phyloP scores from a whole-genome alignment of 169 alveolate genomes.

The Plasmodium cynomolgi region DNA sequence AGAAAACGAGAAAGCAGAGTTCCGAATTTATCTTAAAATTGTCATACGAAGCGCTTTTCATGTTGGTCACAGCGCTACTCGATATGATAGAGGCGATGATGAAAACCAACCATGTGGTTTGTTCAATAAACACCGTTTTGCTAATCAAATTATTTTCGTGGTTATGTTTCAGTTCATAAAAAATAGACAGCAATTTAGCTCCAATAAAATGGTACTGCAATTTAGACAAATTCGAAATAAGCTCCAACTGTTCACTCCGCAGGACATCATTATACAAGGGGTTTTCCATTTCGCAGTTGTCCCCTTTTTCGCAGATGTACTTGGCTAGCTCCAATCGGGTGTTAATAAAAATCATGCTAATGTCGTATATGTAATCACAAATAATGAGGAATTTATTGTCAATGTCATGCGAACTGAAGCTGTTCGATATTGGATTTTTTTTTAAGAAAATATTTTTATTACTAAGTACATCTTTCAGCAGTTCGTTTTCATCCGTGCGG shows the following conservation, averaged over 20 bases:
- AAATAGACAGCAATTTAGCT: constrained; percentile 58
- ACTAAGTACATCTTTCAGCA: constrained; percentile 40
- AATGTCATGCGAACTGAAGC: constrained; percentile 51
- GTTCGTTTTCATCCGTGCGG: constrained; percentile 71
- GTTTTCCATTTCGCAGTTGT: constrained; percentile 66
- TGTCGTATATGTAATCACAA: constrained; percentile 68
- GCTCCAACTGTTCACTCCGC: constrained; percentile 82
- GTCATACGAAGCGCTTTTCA: constrained; percentile 31
- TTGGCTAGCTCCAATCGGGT: constrained; percentile 63
- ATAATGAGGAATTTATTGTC: constrained; percentile 61
- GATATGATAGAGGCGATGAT: constrained; percentile 85
- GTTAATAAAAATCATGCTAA: constrained; percentile 55
- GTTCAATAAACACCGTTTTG: constrained; percentile 78
- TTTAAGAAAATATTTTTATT: constrained; percentile 61
- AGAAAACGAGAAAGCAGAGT: constrained; percentile 62
- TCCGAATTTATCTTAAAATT: constrained; percentile 70
- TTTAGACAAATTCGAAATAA: constrained; percentile 80
- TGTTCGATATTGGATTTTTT: constrained; percentile 50
- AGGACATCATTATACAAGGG: constrained; percentile 74
- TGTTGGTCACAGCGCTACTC: constrained; percentile 78
- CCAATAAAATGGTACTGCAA: constrained; percentile 77
- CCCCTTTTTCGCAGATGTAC: constrained; percentile 66
- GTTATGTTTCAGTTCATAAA: constrained; percentile 61
- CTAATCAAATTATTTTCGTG: constrained; percentile 70
- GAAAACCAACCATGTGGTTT: constrained; percentile 85